Percentiles rank a stretch among this genome's conserved stretches.
These are phyloP conservation scores for Chrysosporium queenslandicum DNA, from an alignment of 2,329 filamentous ascomycete genomes.

Conservation along the genomic window DNA sequence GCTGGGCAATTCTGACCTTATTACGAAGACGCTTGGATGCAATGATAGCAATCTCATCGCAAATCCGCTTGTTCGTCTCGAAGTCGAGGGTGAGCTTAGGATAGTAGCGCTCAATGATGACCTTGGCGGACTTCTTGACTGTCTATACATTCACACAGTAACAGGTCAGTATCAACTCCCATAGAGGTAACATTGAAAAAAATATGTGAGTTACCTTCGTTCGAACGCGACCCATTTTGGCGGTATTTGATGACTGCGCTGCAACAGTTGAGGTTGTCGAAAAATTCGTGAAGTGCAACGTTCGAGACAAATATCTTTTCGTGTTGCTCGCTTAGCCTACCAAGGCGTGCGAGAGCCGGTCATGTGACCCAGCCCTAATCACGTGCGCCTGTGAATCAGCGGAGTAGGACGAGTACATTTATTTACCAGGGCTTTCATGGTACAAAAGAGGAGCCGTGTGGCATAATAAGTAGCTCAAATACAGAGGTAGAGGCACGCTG, in stretches of 20 bases:
- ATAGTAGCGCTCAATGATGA: slow-evolving; percentile 98
- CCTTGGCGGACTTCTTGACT: slow-evolving; percentile 87
- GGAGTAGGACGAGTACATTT: too few relatives aligned
- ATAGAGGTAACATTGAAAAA: not conserved
- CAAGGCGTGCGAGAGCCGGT: not conserved
- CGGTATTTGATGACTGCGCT: slow-evolving; percentile 18
- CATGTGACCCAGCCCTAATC: slow-evolving; percentile 1
- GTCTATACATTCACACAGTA: slow-evolving; percentile 38
- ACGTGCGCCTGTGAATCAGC: too few relatives aligned
- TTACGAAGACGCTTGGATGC: slow-evolving; percentile 98
- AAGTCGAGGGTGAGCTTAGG: slow-evolving; percentile 98
- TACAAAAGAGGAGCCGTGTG: too few relatives aligned
- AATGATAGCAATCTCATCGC: slow-evolving; percentile 99
- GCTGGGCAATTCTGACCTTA: too few relatives aligned
- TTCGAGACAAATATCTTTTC: not conserved
- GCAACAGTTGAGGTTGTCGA: slow-evolving; percentile 35
- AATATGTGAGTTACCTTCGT: slow-evolving; percentile 20
- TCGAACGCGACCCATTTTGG: slow-evolving; percentile 18
- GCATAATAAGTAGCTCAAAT: too few relatives aligned
- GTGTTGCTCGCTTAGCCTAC: slow-evolving; percentile 6
- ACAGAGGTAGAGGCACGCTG: not conserved
- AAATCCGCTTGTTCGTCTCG: slow-evolving; percentile 99
- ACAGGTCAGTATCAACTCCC: slow-evolving; percentile 3
- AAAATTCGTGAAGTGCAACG: slow-evolving; percentile 1
- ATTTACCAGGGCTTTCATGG: too few relatives aligned